phyloP scores from a whole-genome alignment of 768 basidiomycete genomes.

The Tricholoma terreum region DNA sequence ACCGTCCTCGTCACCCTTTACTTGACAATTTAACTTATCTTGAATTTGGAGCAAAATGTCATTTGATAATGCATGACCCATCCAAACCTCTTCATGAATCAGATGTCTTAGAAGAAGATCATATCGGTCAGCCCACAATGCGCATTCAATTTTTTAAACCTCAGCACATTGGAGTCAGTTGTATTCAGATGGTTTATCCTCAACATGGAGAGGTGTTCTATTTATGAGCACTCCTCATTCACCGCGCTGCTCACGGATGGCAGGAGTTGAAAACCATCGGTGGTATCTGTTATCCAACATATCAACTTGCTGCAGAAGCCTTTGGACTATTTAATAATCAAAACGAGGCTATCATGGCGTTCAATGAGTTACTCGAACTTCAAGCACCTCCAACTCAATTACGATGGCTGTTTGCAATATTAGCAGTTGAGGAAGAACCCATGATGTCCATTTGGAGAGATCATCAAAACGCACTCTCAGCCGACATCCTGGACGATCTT shows the following conservation, averaged over 20 bases:
- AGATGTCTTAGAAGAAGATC: background rate
- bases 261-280: constrained; percentile 21
- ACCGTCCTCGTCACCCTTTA: constrained; percentile 2
- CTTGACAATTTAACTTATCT: background rate
- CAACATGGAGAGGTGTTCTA: constrained; percentile 34
- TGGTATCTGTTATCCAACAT: constrained; percentile 11
- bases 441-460: constrained; percentile 11
- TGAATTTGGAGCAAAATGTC: background rate
- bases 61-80: background rate
- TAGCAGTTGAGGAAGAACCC: constrained; percentile 30
- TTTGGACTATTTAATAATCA: constrained; percentile 16
- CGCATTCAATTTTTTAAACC: constrained; percentile 8
- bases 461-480: constrained; percentile 1
- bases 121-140: background rate
- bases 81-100: background rate
- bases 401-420: constrained; percentile 34
- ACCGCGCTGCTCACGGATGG: constrained; percentile 10
- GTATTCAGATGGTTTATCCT: constrained; percentile 21
- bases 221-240: constrained; percentile 24
- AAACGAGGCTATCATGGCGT: constrained; percentile 20
- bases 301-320: constrained; percentile 18
- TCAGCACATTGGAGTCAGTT: constrained; percentile 16
- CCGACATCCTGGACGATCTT: constrained; percentile 8
- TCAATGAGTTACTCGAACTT: constrained; percentile 31
- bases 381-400: constrained; percentile 34